Evolutionary conservation across 148 eudicot species (phyloP), one percentile per base, ranked within the genome.

Genomic region (Camellia lanceoleosa): DNA sequence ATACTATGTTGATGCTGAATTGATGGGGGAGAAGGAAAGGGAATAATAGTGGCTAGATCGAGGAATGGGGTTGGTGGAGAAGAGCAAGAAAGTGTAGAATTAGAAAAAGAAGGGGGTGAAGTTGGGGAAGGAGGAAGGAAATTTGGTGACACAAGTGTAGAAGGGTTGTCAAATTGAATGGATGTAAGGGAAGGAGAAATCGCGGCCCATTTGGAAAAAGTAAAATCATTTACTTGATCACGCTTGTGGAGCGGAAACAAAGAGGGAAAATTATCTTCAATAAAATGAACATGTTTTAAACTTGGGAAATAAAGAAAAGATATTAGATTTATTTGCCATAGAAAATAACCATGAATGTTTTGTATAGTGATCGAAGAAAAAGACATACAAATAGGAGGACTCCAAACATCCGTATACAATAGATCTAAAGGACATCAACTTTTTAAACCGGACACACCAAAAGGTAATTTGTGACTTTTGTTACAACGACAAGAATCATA

Each of bases 401-500:
- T 0, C 30, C 30, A 23, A 23, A 23, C 30, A 23, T 23, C 0
- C 0, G 30, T 23, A 23, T 23, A 23, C 30, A 23, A 23, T 23
- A 23, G 23, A 23, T 23, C 23, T 23, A 77, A 63, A 46, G 46
- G 71, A 63, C 38, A 65, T 2, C 61, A 59, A 65, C 71, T 77
- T 77, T 65, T 64, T 9, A 77, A 65, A 77, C 43, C 20, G 18
- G 71, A 77, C 20, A 68, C 41, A 23, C 59, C 59, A 18, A 77
- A 77, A 47, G 79, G 71, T 18, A 65, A 71, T 49, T 77, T 77
- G 56, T 77, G 79, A 18, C 70, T 77, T 77, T 77, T 77, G 49
- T 77, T 77, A 13, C 79, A 65, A 16, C 23, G 70, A 65, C 79
- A 77, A 8, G 79, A 77, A 41, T 77, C 41, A 63, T 18, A 1